These are phyloP conservation scores for Microbotryomycetes sp. DNA, from an alignment of 1,284 basidiomycete species.

Conservation along the genomic window DNA sequence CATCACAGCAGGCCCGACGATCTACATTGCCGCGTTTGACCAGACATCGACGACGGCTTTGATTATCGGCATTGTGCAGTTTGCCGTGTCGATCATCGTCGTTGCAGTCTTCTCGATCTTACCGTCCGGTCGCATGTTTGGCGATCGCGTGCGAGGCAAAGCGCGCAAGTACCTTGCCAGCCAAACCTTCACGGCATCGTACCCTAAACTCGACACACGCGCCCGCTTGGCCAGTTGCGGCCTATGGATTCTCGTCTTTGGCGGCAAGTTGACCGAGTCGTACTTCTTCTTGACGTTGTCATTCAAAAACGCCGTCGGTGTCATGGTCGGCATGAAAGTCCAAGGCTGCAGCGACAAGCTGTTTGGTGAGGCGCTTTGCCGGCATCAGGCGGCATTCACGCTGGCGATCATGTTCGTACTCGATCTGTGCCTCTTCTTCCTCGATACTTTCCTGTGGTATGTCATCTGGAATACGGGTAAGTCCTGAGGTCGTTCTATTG, in stretches of 20 bases:
- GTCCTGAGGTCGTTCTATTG: slow-evolving; percentile 77
- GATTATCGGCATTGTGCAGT: slow-evolving; percentile 86
- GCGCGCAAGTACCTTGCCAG: slow-evolving; percentile 87
- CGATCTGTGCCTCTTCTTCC: slow-evolving; percentile 89
- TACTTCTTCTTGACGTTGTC: slow-evolving; percentile 92
- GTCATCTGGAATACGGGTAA: slow-evolving; percentile 85
- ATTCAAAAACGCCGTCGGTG: slow-evolving; percentile 80
- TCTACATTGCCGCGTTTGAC: slow-evolving; percentile 76
- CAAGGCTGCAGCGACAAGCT: slow-evolving; percentile 75
- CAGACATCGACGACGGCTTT: slow-evolving; percentile 58
- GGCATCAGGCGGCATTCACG: slow-evolving; percentile 84
- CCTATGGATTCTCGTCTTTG: slow-evolving; percentile 84
- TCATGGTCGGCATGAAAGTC: slow-evolving; percentile 89
- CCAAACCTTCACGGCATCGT: slow-evolving; percentile 92
- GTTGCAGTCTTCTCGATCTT: slow-evolving; percentile 76
- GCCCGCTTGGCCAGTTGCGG: slow-evolving; percentile 64
- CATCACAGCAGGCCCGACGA: slow-evolving; percentile 77
- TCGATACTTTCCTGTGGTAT: slow-evolving; percentile 97
- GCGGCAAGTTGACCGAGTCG: slow-evolving; percentile 87
- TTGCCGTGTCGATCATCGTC: slow-evolving; percentile 73
- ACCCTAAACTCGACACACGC: slow-evolving; percentile 57
- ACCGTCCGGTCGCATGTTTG: slow-evolving; percentile 90
- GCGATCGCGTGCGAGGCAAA: slow-evolving; percentile 87
- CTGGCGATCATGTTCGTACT: slow-evolving; percentile 93
- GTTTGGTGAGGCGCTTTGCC: slow-evolving; percentile 71